Evolutionary conservation across 495 filamentous ascomycete genomes (phyloP).

Genomic region (Penicillium alfredii): DNA sequence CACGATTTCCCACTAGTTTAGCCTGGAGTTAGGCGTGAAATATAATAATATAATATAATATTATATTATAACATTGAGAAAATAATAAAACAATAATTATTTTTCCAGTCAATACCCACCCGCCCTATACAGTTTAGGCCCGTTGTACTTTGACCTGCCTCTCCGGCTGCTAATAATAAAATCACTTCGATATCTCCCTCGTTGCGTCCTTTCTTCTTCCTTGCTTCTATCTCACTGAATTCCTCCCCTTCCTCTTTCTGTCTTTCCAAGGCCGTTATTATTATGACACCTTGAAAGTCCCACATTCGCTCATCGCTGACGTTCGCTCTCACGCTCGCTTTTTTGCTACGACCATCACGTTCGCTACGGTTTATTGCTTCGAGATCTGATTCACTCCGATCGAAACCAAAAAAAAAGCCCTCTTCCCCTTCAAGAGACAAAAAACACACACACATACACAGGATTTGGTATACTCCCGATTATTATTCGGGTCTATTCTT

Average conservation of each 20-base stretch:
- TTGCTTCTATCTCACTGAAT: conserved; percentile 16
- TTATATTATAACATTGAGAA: too few relatives aligned
- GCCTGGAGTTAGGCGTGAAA: not conserved
- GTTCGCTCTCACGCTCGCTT: conserved; percentile 45
- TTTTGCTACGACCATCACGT: conserved; percentile 38
- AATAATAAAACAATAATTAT: too few relatives aligned
- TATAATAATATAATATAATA: not conserved
- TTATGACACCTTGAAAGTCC: conserved; percentile 33
- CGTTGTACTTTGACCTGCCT: conserved; percentile 24
- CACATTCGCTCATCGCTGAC: conserved; percentile 39
- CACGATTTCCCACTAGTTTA: conserved; percentile 27
- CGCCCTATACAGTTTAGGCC: conserved; percentile 24
- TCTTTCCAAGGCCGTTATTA: conserved; percentile 13
- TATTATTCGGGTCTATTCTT: too few relatives aligned
- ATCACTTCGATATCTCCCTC: conserved; percentile 13
- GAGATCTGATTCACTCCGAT: too few relatives aligned
- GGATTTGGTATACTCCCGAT: not conserved
- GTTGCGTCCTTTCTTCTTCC: conserved; percentile 24
- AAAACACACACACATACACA: conserved; percentile 5
- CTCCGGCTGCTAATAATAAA: conserved; percentile 28
- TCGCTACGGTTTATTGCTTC: conserved; percentile 39
- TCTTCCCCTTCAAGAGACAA: conserved; percentile 4
- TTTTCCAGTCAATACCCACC: too few relatives aligned
- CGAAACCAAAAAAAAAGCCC: too few relatives aligned
- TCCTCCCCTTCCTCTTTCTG: conserved; percentile 8